Evolutionary conservation across 225 moss, liverwort and hornwort genomes (phyloP), one percentile per base, ranked within the genome.

Genomic region (Sphagnum tenellum): DNA sequence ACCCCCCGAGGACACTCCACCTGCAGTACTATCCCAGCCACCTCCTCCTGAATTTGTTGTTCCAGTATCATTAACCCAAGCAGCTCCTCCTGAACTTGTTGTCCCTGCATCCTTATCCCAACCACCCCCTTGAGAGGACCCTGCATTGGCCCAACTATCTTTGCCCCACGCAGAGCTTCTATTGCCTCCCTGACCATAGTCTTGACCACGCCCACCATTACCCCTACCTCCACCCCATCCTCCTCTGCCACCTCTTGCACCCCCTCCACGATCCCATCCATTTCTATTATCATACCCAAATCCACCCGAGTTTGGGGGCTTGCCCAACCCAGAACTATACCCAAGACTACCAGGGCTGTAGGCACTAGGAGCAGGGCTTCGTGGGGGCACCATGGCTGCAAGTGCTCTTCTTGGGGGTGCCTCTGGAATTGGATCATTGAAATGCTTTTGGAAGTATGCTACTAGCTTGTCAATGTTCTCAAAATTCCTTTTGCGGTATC

Each of bases 341-440:
- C 90, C 86, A 63, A 76, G 86, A 71, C 86, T 75, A 76, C 89
- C 79, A 78, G 71, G 70, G 73, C 83, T 82, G 12, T 80, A 88
- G 66, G 83, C 82, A 82, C 77, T 86, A 9, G 83, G 83, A 61
- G 77, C 79, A 51, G 92, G 96, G 60, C 96, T 96, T 70, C 96
- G 87, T 67, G 96, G 87, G 64, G 89, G 88, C 12, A 96, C 96
- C 96, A 96, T 96, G 10, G 96, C 96, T 70, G 86, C 92, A 60
- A 87, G 67, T 13, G 86, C 85, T 63, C 89, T 81, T 48, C 83
- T 79, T 9, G 79, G 84, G 45, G 86, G 79, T 56, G 89, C 85
- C 72, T 98, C 98, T 13, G 90, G 93, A 64, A 88, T 64, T 54
- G 89, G 83, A 63, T 93, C 98, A 29, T 83, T 88, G 57, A 90